A percentile compares a stretch with the other conserved stretches of the same genome.
Conservation (phyloP, 306 rosid genomes). For the Quercus wislizeni region DNA sequence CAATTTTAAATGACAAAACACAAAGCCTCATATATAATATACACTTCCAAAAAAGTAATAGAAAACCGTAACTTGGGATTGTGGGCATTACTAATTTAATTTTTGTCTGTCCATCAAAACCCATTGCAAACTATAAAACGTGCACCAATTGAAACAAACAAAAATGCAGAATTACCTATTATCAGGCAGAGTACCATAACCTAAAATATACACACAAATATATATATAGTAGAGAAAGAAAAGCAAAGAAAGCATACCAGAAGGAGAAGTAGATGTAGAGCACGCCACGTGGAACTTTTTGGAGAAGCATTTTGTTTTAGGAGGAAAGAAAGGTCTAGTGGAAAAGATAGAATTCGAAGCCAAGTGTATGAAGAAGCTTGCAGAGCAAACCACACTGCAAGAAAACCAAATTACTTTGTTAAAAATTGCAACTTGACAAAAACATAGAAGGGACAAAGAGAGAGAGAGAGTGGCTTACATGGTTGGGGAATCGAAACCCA, state of each 20-base stretch:
- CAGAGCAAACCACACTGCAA: constrained; percentile 42
- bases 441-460: constrained; percentile 6
- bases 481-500: constrained; percentile 57
- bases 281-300: constrained; percentile 45
- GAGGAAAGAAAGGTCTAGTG: constrained; percentile 25
- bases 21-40: background rate
- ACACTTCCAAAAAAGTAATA: too few relatives aligned
- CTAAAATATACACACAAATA: background rate
- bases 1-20: background rate
- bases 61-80: background rate
- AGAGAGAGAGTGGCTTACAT: constrained; percentile 30
- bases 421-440: constrained; percentile 5
- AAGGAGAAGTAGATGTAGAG: constrained; percentile 51
- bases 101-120: background rate
- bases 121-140: background rate
- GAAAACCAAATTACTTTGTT: constrained; percentile 3
- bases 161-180: constrained; percentile 9
- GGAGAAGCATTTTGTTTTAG: constrained; percentile 21
- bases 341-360: constrained; percentile 17
- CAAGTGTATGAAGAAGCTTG: constrained; percentile 45
- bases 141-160: background rate
- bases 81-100: background rate
- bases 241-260: constrained; percentile 37
- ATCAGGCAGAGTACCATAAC: background rate
- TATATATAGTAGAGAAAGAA: background rate